Base-by-base conservation (phyloP, 495 filamentous ascomycete species). In the Tuber calosporum region DNA sequence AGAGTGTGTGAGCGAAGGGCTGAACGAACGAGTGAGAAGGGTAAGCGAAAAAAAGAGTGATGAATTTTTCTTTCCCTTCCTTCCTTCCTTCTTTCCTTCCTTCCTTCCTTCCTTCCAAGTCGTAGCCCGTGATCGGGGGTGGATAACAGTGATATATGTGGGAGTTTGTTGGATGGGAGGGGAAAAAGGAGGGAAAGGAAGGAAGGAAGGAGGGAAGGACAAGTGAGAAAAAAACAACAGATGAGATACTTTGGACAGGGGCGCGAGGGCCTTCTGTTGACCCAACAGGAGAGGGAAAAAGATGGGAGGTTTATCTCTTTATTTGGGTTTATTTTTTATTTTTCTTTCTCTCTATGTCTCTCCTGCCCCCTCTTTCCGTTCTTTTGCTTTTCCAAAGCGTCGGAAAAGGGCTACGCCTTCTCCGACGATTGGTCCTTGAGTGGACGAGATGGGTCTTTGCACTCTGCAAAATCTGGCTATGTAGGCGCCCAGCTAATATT, bases 81-180 rank as follows among this genome's bases (percentile, higher is more conserved):
- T 58, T 75, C 41, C 45, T 70, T 69, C 67, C 39, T n/a, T n/a
- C n/a, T n/a, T n/a, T n/a, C n/a, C n/a, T n/a, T 74, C 67, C 62
- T 53, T 62, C 26, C 43, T 71, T 71, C 48, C 53, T 58, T 75
- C 41, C 45, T 70, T 67, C 67, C 40, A 75, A 74, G 45, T 58
- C 26, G 26, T 34, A 37, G 68, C 36, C 37, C 38, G 42, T 22
- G 70, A 40, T 58, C 58, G 39, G 26, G 53, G 53, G 26, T 62
- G 53, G 13, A 34, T 34, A 34, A 62, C 53, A 17, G 53, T 62
- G 53, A 62, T 62, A 62, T 62, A 62, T 62, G 53, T 17, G 53
- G 53, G 53, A 62, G 53, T 26, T 34, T 62, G 48, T 58, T 58
- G 48, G 67, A 68, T 11, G 67, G 26, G 34, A 69, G n/a, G n/a